These are phyloP conservation scores for Ustanciosporium gigantosporum DNA, from an alignment of 1,284 basidiomycete species.

Conservation along the genomic window DNA sequence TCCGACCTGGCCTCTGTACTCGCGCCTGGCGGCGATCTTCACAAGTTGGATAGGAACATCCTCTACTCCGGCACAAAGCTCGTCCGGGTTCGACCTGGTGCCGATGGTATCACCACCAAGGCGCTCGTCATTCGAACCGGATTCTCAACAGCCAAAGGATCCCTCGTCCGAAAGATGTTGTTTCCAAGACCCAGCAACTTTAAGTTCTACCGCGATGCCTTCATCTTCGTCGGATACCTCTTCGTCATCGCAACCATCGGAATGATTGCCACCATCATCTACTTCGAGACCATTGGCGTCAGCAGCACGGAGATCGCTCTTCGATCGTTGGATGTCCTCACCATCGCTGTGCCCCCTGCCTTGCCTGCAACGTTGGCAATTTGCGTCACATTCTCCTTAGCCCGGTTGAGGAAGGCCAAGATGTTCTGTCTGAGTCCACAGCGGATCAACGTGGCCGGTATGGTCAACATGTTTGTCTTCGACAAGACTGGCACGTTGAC, in stretches of 20 bases:
- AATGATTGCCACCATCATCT: slow-evolving; percentile 18
- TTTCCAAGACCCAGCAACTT: slow-evolving; percentile 32
- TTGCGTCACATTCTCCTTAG: slow-evolving; percentile 24
- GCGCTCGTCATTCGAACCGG: slow-evolving; percentile 29
- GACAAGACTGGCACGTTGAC: slow-evolving; percentile 46
- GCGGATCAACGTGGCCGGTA: slow-evolving; percentile 39
- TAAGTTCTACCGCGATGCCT: slow-evolving; percentile 34
- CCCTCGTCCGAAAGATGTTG: slow-evolving; percentile 34
- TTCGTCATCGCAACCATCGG: slow-evolving; percentile 24
- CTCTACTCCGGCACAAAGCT: slow-evolving; percentile 35
- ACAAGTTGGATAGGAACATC: slow-evolving; percentile 24
- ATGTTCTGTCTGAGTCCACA: slow-evolving; percentile 40
- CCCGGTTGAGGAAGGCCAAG: slow-evolving; percentile 7
- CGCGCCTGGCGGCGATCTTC: slow-evolving; percentile 1
- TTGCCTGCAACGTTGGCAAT: slow-evolving; percentile 26
- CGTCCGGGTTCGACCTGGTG: slow-evolving; percentile 9
- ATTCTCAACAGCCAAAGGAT: slow-evolving; percentile 38
- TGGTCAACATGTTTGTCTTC: slow-evolving; percentile 24
- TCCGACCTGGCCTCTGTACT: slow-evolving; percentile 1
- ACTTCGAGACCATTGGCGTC: slow-evolving; percentile 35
- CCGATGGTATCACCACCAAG: neutral
- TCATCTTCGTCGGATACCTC: slow-evolving; percentile 25
- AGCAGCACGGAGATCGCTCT: slow-evolving; percentile 29
- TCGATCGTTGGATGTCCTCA: slow-evolving; percentile 31
- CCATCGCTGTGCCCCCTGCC: slow-evolving; percentile 26